Percentiles rank a stretch among this genome's conserved stretches.
Conservation (phyloP, 495 filamentous ascomycete species). For the Immersiella caudata region DNA sequence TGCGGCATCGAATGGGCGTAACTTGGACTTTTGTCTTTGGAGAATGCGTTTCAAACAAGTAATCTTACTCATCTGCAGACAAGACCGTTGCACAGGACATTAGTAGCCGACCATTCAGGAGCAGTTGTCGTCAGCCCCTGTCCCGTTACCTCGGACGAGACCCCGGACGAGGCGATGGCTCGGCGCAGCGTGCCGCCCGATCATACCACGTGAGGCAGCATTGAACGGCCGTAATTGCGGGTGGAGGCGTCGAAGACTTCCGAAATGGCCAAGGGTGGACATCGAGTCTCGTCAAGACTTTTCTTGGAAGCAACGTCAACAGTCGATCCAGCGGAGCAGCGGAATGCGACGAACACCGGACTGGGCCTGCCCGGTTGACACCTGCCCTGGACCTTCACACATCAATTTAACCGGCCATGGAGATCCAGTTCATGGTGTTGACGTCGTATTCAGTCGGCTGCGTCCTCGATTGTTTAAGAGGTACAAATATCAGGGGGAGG, state of each 20-base stretch:
- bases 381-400: not conserved
- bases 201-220: not conserved
- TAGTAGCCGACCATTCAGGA: not conserved
- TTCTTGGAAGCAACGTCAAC: not conserved
- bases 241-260: not conserved
- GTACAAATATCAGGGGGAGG: not conserved
- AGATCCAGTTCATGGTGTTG: not conserved
- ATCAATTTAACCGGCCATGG: not conserved
- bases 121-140: not conserved
- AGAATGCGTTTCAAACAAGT: not conserved
- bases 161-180: not conserved
- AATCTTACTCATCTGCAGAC: not conserved
- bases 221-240: not conserved
- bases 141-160: slow-evolving; percentile 3
- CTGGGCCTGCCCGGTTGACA: not conserved
- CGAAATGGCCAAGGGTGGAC: not conserved
- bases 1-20: not conserved
- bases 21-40: not conserved
- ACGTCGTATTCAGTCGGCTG: not conserved
- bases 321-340: slow-evolving; percentile 21
- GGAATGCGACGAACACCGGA: slow-evolving; percentile 30
- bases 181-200: not conserved
- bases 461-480: not conserved
- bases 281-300: not conserved
- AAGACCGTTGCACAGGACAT: not conserved